Percentiles rank a stretch among this genome's conserved stretches.
phyloP scores from a whole-genome alignment of 441 rosid genomes.

The Pelargonium myrrhifolium region DNA sequence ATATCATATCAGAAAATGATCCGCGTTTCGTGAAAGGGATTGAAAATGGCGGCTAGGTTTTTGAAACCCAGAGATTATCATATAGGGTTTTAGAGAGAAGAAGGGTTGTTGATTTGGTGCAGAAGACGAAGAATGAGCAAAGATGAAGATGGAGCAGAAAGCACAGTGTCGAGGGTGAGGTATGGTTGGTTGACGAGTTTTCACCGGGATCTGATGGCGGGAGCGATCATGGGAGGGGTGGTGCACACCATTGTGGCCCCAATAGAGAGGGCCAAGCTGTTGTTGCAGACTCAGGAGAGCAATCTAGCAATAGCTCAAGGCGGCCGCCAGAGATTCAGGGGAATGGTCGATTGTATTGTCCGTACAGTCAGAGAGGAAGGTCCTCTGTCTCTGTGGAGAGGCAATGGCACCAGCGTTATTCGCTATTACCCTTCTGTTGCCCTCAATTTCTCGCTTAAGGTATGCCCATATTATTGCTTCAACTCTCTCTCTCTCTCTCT shows the following conservation, averaged over 20 bases:
- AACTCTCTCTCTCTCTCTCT: no score
- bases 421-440: constrained; percentile 97
- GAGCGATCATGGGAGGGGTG: constrained; percentile 85
- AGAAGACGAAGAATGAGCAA: constrained; percentile 29
- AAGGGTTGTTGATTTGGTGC: not conserved
- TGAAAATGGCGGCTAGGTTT: not conserved
- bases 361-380: constrained; percentile 85
- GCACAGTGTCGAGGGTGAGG: constrained; percentile 9
- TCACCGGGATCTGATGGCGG: constrained; percentile 76
- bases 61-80: not conserved
- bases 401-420: constrained; percentile 86
- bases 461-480: constrained; percentile 12
- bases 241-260: constrained; percentile 98
- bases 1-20: not conserved
- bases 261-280: constrained; percentile 77
- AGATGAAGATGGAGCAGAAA: constrained; percentile 40
- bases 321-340: constrained; percentile 63
- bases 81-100: no score
- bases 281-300: constrained; percentile 92
- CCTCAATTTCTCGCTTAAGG: constrained; percentile 92
- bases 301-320: constrained; percentile 58
- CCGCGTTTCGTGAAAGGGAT: not conserved
- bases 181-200: constrained; percentile 42
- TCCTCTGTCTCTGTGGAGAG: constrained; percentile 80
- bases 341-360: constrained; percentile 78